Base-by-base conservation (phyloP, 2,329 filamentous ascomycete genomes). In the Purpureocillium takamizusanense region DNA sequence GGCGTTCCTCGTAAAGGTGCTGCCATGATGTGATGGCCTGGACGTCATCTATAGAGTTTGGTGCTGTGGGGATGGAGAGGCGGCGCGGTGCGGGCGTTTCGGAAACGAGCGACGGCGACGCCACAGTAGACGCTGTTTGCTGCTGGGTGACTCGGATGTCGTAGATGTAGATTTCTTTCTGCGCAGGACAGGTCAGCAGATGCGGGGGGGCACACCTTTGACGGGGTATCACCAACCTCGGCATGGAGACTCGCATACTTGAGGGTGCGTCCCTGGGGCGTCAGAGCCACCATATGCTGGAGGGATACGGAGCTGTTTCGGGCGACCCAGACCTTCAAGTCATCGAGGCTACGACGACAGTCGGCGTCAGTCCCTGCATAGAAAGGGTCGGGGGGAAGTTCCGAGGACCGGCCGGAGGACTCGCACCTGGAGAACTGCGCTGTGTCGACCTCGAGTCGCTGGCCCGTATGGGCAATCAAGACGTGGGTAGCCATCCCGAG, bases 141-240 rank as follows among this genome's bases (percentile, higher is more conserved):
- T 76, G 61, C 46, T 81, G 72, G 46, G 83, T 78, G 51, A 83
- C 78, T 49, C 81, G 79, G 45, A 88, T 83, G 61, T 95, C 88
- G 62, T 94, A 98, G 37, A 97, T 78, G 57, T 85, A 97, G 41
- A 98, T 80, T 58, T 97, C 88, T 48, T 78, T 85, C 83, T 94
- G 30, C 9, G 30, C 11, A n/a, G 23, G 14, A 31, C 6, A 30
- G n/a, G 31, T 39, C 21, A 36, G 33, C 40, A 10, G 21, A 25
- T n/a, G 10, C 10, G 10, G 6, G 21, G 6, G 21, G 21, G 10
- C 10, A 10, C 21, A 25, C 21, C 21, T 25, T 5, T 25, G 28
- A 30, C 11, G n/a, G 28, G 40, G 42, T 35, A 36, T 28, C 29
- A 60, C 67, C 31, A 65, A 86, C 86, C 75, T 95, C 90, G 28